Conservation (phyloP, 225 moss, liverwort and hornwort species). For the Pseudisothecium myosuroides region DNA sequence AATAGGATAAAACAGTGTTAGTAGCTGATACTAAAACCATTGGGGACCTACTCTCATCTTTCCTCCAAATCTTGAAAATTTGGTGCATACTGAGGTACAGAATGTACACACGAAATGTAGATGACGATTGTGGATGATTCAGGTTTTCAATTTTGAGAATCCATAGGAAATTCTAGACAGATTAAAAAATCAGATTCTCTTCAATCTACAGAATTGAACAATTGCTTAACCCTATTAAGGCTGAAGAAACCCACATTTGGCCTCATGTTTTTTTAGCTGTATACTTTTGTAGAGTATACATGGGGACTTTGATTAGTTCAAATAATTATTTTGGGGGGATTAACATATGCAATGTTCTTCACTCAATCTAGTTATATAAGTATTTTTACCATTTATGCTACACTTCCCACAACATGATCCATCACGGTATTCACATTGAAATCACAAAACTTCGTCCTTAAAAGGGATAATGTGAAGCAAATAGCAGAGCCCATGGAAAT, state of each 20-base stretch:
- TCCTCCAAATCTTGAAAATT: not conserved
- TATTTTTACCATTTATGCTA: not conserved
- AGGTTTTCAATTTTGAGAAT: not conserved
- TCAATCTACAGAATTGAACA: too few species aligned
- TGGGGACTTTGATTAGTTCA: not conserved
- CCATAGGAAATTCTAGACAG: too few species aligned
- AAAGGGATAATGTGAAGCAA: not conserved
- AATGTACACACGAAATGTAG: not conserved
- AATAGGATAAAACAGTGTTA: not conserved
- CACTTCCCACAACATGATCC: not conserved
- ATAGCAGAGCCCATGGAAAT: not conserved
- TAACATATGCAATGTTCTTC: not conserved
- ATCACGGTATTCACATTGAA: not conserved
- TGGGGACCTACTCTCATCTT: too few species aligned
- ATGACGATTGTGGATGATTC: not conserved
- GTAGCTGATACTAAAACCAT: not conserved
- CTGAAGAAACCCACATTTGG: not conserved
- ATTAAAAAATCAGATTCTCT: not conserved
- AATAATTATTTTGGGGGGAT: not conserved
- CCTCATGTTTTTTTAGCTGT: not conserved
- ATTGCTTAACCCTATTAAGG: not conserved
- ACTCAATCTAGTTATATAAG: not conserved
- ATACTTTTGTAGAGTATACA: not conserved
- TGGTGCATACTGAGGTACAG: not conserved
- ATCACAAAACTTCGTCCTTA: not conserved